Conservation (phyloP, 2,329 filamentous ascomycete species). For the Diaporthe longicolla region DNA sequence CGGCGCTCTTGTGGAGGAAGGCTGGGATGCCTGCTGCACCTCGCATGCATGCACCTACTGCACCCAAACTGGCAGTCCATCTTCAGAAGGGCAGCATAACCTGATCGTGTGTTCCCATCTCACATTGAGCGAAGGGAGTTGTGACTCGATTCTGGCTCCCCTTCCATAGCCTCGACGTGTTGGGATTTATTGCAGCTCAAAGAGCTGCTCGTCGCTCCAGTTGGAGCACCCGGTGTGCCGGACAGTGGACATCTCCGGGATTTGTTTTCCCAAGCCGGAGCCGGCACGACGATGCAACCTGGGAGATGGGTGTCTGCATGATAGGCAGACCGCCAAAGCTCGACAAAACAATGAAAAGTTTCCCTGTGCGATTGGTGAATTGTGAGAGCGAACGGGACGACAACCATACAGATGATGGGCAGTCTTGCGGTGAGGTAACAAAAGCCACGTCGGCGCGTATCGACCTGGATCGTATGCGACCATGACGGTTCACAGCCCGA, state of each 20-base stretch:
- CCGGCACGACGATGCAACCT: constrained; percentile 31
- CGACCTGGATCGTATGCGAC: constrained; percentile 27
- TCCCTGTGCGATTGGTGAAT: constrained; percentile 25
- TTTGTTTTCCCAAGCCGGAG: not conserved
- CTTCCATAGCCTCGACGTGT: not conserved
- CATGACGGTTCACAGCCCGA: constrained; percentile 22
- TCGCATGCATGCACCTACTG: constrained; percentile 13
- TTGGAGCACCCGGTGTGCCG: not conserved
- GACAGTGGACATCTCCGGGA: not conserved
- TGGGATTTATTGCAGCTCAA: not conserved
- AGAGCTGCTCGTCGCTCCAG: not conserved
- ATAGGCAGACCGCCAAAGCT: constrained; percentile 35
- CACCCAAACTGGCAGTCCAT: constrained; percentile 2
- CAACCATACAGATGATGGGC: constrained; percentile 15
- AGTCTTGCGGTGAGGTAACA: constrained; percentile 31
- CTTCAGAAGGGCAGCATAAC: not conserved
- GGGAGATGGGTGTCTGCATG: constrained; percentile 16
- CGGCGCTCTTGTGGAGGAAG: not conserved
- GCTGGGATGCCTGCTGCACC: constrained; percentile 2
- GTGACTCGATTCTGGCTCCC: not conserved
- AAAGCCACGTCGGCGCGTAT: constrained; percentile 26
- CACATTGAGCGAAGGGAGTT: not conserved
- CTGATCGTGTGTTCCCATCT: constrained; percentile 8
- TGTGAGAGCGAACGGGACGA: not conserved
- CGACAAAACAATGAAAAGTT: not conserved